Conservation (phyloP, 306 rosid species). For the Pyrus communis region DNA sequence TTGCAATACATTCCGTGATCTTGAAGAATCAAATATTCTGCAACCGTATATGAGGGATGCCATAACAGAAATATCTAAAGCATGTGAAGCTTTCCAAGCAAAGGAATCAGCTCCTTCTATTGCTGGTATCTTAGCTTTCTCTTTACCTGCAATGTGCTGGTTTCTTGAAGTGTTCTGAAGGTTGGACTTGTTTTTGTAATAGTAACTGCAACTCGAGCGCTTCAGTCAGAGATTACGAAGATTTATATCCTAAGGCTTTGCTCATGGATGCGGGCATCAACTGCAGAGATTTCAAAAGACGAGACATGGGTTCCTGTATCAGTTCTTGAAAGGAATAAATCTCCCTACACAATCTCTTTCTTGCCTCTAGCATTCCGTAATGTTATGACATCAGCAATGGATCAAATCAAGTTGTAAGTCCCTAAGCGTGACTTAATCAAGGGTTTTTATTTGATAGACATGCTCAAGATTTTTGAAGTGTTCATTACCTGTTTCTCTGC, state of each 20-base stretch:
- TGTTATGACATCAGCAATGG: slow-evolving; percentile 75
- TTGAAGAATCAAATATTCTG: slow-evolving; percentile 85
- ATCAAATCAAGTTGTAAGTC: slow-evolving; percentile 79
- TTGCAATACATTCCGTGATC: slow-evolving; percentile 65
- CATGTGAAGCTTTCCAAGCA: slow-evolving; percentile 63
- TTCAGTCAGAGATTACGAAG: slow-evolving; percentile 73
- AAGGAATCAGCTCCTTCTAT: slow-evolving; percentile 91
- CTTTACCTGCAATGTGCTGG: slow-evolving; percentile 23
- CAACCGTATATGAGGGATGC: slow-evolving; percentile 82
- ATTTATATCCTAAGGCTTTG: slow-evolving; percentile 87
- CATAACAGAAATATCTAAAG: slow-evolving; percentile 76
- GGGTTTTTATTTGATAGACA: not conserved
- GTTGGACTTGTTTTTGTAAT: slow-evolving; percentile 28
- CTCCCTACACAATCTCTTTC: slow-evolving; percentile 86
- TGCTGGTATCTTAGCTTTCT: slow-evolving; percentile 54
- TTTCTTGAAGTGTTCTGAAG: slow-evolving; percentile 26
- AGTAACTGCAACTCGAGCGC: slow-evolving; percentile 61
- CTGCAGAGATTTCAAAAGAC: slow-evolving; percentile 70
- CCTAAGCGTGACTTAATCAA: not conserved
- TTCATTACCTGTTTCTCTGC: not conserved
- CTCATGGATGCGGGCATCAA: slow-evolving; percentile 92
- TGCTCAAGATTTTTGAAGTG: not conserved
- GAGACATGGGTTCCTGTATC: slow-evolving; percentile 89
- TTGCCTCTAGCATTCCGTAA: slow-evolving; percentile 80
- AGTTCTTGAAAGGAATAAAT: slow-evolving; percentile 86